phyloP scores from a whole-genome alignment of 1,139 yeast species.

The Meyerozyma smithsonii region DNA sequence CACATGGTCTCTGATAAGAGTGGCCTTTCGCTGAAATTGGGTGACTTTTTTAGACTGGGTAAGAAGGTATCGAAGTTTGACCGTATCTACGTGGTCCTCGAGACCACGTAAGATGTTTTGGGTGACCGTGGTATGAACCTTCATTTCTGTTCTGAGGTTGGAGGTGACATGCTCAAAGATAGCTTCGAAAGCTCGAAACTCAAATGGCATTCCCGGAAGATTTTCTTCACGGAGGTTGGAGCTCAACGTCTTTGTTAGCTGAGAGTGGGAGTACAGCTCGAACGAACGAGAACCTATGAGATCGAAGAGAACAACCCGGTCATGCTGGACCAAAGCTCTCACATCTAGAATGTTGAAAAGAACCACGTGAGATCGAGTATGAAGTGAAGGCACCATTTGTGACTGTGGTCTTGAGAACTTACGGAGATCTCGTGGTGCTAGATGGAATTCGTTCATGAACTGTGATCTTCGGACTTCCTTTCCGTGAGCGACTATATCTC shows the following conservation, averaged over 20 bases:
- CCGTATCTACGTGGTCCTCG: slow-evolving; percentile 38
- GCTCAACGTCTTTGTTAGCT: slow-evolving; percentile 30
- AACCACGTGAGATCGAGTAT: slow-evolving; percentile 34
- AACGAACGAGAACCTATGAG: slow-evolving; percentile 23
- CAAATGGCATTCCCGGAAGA: slow-evolving; percentile 33
- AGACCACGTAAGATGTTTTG: slow-evolving; percentile 32
- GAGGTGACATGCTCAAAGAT: slow-evolving; percentile 36
- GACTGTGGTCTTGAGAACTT: slow-evolving; percentile 30
- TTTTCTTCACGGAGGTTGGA: slow-evolving; percentile 22
- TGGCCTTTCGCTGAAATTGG: slow-evolving; percentile 41
- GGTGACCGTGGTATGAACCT: slow-evolving; percentile 38
- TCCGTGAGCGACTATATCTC: slow-evolving; percentile 37
- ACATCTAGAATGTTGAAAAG: slow-evolving; percentile 37
- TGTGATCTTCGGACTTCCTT: slow-evolving; percentile 32
- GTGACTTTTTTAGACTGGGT: slow-evolving; percentile 42
- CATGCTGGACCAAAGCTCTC: slow-evolving; percentile 37
- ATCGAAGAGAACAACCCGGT: slow-evolving; percentile 34
- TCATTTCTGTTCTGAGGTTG: slow-evolving; percentile 39
- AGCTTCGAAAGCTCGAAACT: slow-evolving; percentile 41
- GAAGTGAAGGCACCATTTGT: slow-evolving; percentile 42
- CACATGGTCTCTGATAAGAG: slow-evolving; percentile 35
- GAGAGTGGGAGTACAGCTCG: slow-evolving; percentile 34
- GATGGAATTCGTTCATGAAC: slow-evolving; percentile 32
- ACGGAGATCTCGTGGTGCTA: slow-evolving; percentile 39
- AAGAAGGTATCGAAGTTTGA: slow-evolving; percentile 34